Conservation (phyloP, 495 filamentous ascomycete species). For the Hypomontagnella submonticulosa region DNA sequence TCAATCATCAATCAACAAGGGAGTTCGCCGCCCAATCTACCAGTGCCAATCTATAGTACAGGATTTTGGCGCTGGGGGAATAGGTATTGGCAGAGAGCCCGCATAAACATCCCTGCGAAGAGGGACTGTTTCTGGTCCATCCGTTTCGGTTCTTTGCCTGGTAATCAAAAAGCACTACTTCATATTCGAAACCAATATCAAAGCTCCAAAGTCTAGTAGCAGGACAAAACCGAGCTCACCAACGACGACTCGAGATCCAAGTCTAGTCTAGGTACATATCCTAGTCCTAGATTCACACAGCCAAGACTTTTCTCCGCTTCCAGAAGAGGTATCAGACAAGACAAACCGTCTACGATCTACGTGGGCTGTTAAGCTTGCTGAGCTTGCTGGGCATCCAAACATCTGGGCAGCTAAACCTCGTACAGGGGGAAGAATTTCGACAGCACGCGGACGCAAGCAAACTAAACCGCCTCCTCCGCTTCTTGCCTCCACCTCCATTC, state of each 20-base stretch:
- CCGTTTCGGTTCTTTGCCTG: constrained; percentile 13
- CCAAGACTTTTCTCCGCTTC: constrained; percentile 41
- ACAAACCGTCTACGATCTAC: constrained; percentile 4
- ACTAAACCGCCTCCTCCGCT: neutral
- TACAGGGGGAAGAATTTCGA: constrained; percentile 25
- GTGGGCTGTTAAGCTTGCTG: constrained; percentile 1
- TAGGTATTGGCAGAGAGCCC: constrained; percentile 1
- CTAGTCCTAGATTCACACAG: constrained; percentile 3
- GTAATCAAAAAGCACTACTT: constrained; percentile 8
- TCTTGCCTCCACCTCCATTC: constrained; percentile 23
- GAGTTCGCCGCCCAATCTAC: constrained; percentile 33
- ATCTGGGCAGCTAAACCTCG: constrained; percentile 27
- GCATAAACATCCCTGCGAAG: constrained; percentile 36
- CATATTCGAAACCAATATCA: constrained; percentile 27
- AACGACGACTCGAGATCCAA: constrained; percentile 29
- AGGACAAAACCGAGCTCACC: constrained; percentile 12
- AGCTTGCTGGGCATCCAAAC: too few species aligned
- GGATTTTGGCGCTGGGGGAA: constrained; percentile 33
- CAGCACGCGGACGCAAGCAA: constrained; percentile 39
- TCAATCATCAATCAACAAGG: too few species aligned
- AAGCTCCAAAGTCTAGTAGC: constrained; percentile 16
- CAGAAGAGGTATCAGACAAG: constrained; percentile 29
- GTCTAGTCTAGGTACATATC: constrained; percentile 13
- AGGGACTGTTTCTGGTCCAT: constrained; percentile 24
- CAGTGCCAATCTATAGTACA: neutral